Base-by-base conservation (phyloP, 164 flowering plant genomes). In the Berberis vulgaris region DNA sequence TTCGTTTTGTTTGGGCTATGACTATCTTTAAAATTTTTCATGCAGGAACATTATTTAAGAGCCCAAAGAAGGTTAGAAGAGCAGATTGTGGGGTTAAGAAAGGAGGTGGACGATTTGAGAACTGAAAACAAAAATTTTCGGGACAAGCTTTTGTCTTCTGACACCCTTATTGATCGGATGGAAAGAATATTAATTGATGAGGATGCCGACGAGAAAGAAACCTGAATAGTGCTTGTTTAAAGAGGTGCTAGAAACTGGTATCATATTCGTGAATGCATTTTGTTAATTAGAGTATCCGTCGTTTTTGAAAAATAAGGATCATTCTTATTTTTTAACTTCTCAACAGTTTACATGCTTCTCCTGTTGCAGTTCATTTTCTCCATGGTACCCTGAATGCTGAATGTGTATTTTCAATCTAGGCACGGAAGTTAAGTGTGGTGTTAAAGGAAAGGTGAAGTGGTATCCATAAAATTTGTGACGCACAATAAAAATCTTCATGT, bases 21-120 rank as follows among this genome's bases (percentile, higher is more conserved):
- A 2, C 44, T 43, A 56, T 39, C 50, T 59, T 55, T 26, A 26
- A 26, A 26, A 26, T 26, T 26, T 26, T 61, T 53, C 45, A 45
- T 54, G 26, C 52, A 68, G 75, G 69, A 45, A 8, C 64, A 55
- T 63, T 59, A 49, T 45, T 66, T 69, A 47, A 63, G 52, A 66
- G 38, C 42, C n/a, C 61, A 40, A 57, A 60, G n/a, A 44, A 8
- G 42, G 10, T 61, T 69, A 40, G 71, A 76, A 64, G 45, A 53
- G 59, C 64, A 69, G 61, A 56, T 45, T 38, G 38, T 38, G 41
- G 52, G 26, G 39, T 7, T 61, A 38, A 46, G 7, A 38, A 61
- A 45, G 52, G 63, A 61, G 53, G 41, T 46, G 1, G 13, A 61
- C 38, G 42, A 61, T 6, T 47, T 61, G 43, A 61, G 53, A 61